These are phyloP conservation scores for Medicago lupulina DNA, from an alignment of 306 rosid species.

Conservation along the genomic window DNA sequence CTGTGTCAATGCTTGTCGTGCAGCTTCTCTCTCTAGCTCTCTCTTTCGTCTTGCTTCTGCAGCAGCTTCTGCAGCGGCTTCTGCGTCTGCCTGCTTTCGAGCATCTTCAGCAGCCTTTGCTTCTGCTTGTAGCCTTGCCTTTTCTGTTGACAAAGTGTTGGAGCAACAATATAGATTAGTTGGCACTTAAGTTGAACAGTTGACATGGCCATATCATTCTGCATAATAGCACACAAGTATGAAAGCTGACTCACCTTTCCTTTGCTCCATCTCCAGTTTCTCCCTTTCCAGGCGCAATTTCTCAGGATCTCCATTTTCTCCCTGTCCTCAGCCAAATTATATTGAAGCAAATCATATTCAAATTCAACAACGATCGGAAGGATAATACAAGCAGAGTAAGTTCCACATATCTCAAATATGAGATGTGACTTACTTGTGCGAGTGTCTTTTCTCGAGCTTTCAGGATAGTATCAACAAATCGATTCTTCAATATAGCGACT, in stretches of 20 bases:
- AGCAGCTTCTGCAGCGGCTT: constrained; percentile 84
- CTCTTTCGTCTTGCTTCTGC: constrained; percentile 82
- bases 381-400: constrained; percentile 23
- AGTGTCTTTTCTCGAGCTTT: constrained; percentile 85
- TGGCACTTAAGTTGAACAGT: constrained; percentile 16
- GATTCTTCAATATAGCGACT: constrained; percentile 70
- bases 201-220: constrained; percentile 20
- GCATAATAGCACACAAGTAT: constrained; percentile 4
- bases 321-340: constrained; percentile 59
- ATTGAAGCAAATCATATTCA: constrained; percentile 36
- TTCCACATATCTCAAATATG: constrained; percentile 33
- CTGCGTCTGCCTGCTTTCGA: constrained; percentile 67
- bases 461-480: constrained; percentile 84
- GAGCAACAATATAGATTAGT: constrained; percentile 21
- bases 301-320: constrained; percentile 82
- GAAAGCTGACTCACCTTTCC: constrained; percentile 54
- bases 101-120: constrained; percentile 92
- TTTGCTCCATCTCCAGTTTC: constrained; percentile 71
- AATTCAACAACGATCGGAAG: constrained; percentile 23
- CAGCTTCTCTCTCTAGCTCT: constrained; percentile 91
- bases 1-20: constrained; percentile 79
- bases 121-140: constrained; percentile 83
- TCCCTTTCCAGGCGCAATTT: constrained; percentile 76
- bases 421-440: constrained; percentile 58
- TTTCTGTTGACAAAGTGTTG: constrained; percentile 58